A percentile compares a stretch with the other conserved stretches of the same genome.
Conservation (phyloP, 2,329 filamentous ascomycete species). For the Cordyceps javanica region DNA sequence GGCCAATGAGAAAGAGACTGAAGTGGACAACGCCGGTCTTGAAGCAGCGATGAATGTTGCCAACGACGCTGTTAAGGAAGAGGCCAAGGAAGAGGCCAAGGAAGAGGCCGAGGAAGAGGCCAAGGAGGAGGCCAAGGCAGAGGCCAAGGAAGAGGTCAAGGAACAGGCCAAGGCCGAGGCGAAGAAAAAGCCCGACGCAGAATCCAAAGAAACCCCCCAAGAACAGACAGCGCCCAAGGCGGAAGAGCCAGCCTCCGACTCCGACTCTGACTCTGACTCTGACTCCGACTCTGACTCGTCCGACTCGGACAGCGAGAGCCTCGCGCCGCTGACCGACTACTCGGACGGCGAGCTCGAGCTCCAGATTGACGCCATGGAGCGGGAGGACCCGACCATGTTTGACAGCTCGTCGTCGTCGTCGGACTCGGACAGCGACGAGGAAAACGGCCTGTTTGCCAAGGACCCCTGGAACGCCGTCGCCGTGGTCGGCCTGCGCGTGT, state of each 20-base stretch:
- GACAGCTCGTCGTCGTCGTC: background rate
- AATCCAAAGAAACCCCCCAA: slow-evolving; percentile 11
- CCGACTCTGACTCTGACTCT: slow-evolving; percentile 18
- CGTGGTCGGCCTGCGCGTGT: slow-evolving; percentile 56
- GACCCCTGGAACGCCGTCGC: slow-evolving; percentile 60
- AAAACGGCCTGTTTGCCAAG: slow-evolving; percentile 40
- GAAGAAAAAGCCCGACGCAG: background rate
- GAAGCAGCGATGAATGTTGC: slow-evolving; percentile 18
- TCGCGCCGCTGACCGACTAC: slow-evolving; percentile 32
- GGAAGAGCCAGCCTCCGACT: slow-evolving; percentile 15
- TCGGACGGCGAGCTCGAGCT: slow-evolving; percentile 35
- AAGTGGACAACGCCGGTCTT: slow-evolving; percentile 17
- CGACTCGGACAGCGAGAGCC: slow-evolving; percentile 16
- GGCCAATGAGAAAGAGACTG: too few relatives aligned
- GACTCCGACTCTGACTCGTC: background rate
- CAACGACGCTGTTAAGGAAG: slow-evolving; percentile 31
- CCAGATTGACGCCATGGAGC: slow-evolving; percentile 14
- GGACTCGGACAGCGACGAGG: background rate
- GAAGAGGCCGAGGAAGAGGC: background rate
- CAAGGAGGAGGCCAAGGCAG: background rate
- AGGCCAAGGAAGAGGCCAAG: slow-evolving; percentile 18
- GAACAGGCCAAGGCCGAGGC: slow-evolving; percentile 23
- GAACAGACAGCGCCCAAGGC: background rate
- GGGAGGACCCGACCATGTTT: background rate
- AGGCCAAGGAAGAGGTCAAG: slow-evolving; percentile 25